Percentiles rank a stretch among this genome's conserved stretches.
Conservation (phyloP, 768 basidiomycete genomes). For the Russula sp. region DNA sequence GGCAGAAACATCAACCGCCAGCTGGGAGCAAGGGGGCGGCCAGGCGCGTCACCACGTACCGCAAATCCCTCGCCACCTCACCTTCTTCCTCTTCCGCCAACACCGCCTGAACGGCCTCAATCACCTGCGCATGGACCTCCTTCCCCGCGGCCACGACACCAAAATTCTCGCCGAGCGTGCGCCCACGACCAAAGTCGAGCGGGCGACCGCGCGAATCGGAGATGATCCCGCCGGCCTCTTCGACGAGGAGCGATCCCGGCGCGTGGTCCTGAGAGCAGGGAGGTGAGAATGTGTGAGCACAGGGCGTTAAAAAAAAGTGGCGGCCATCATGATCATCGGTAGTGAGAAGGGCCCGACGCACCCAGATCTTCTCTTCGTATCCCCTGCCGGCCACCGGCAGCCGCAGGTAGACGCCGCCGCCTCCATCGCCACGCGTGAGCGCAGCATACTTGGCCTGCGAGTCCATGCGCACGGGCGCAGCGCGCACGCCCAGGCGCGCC, state of each 20-base stretch:
- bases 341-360: conserved; percentile 29
- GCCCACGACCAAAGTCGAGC: conserved; percentile 81
- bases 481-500: conserved; percentile 55
- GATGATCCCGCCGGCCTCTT: conserved; percentile 87
- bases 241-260: conserved; percentile 73
- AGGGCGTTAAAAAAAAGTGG: not conserved
- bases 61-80: not conserved
- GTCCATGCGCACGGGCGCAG: conserved; percentile 78
- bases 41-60: not conserved
- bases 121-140: conserved; percentile 58
- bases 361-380: conserved; percentile 97
- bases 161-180: conserved; percentile 80
- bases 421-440: conserved; percentile 78
- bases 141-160: conserved; percentile 82
- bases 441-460: conserved; percentile 93
- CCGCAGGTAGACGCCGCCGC: conserved; percentile 59
- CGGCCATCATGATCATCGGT: no score
- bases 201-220: conserved; percentile 73
- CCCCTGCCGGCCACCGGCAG: conserved; percentile 72
- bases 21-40: not conserved
- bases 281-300: not conserved
- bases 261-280: conserved; percentile 69
- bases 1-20: no score
- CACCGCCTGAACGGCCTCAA: conserved; percentile 69
- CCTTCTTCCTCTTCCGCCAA: conserved; percentile 4